A percentile compares a stretch with the other conserved stretches of the same genome.
These are phyloP conservation scores for Colletotrichum spinosum DNA, from an alignment of 2,329 filamentous ascomycete species.

Conservation along the genomic window DNA sequence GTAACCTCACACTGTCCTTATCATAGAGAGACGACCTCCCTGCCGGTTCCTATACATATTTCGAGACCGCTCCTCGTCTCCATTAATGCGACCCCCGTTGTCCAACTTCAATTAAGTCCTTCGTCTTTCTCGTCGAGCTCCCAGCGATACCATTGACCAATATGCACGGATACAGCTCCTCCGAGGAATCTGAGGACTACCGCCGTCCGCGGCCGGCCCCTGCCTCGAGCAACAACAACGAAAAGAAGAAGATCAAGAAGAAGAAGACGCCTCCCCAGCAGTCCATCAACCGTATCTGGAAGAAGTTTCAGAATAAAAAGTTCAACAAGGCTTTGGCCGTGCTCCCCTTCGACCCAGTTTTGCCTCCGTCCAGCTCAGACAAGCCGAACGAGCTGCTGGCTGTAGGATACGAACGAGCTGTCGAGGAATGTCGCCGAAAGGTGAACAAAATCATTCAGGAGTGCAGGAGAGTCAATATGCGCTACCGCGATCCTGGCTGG, in stretches of 20 bases:
- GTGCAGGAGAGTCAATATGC: slow-evolving; percentile 81
- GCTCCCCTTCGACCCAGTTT: slow-evolving; percentile 72
- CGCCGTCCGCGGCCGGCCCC: slow-evolving; percentile 51
- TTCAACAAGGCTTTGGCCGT: slow-evolving; percentile 75
- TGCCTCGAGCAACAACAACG: slow-evolving; percentile 47
- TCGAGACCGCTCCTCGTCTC: neutral
- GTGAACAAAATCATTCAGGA: slow-evolving; percentile 71
- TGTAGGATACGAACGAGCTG: slow-evolving; percentile 72
- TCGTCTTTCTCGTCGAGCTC: neutral
- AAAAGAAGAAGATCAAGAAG: slow-evolving; percentile 68
- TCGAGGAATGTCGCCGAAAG: slow-evolving; percentile 71
- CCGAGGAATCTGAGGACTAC: slow-evolving; percentile 62
- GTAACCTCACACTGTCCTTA: neutral
- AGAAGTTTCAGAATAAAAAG: slow-evolving; percentile 66
- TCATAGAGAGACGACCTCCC: neutral
- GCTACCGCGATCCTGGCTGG: slow-evolving; percentile 77
- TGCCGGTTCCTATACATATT: slow-evolving; percentile 15
- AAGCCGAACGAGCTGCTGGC: slow-evolving; percentile 70
- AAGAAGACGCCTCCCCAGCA: slow-evolving; percentile 73
- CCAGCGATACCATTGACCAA: slow-evolving; percentile 3
- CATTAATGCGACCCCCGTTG: neutral
- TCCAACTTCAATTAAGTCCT: neutral
- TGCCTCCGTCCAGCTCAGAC: slow-evolving; percentile 60
- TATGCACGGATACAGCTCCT: slow-evolving; percentile 62
- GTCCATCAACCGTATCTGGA: slow-evolving; percentile 76